Conservation (phyloP, 352 stramenopile species). For the Phytophthora quininea region DNA sequence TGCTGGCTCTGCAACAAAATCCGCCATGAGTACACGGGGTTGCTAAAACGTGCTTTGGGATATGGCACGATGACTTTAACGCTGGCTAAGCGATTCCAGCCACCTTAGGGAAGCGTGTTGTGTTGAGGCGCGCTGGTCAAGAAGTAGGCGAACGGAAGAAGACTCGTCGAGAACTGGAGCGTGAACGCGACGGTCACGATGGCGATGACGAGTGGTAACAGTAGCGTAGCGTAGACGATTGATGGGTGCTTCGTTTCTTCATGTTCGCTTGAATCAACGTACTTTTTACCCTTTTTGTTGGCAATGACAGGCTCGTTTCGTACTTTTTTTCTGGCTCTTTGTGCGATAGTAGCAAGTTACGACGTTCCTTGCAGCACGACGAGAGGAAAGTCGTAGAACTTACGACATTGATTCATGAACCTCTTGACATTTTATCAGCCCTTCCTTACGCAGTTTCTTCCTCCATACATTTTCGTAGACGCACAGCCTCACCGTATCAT, state of each 20-base stretch:
- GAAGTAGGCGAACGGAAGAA: conserved; percentile 12
- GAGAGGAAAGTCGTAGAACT: background rate
- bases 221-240: background rate
- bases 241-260: background rate
- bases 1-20: conserved; percentile 23
- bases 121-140: conserved; percentile 6
- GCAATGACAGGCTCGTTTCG: background rate
- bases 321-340: background rate
- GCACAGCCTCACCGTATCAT: background rate
- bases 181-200: background rate
- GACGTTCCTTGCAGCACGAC: background rate
- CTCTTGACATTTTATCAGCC: too few relatives aligned
- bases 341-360: background rate
- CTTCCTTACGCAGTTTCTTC: background rate
- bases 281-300: background rate
- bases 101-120: conserved; percentile 20
- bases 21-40: conserved; percentile 15
- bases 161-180: conserved; percentile 2
- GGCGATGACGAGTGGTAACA: background rate
- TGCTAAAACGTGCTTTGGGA: conserved; percentile 25
- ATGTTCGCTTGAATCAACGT: background rate
- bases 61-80: conserved; percentile 26
- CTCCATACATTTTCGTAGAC: background rate
- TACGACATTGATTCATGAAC: background rate
- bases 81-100: conserved; percentile 8